A percentile compares a stretch with the other conserved stretches of the same genome.
Conservation (phyloP, 768 basidiomycete genomes). For the Pisolithus orientalis region DNA sequence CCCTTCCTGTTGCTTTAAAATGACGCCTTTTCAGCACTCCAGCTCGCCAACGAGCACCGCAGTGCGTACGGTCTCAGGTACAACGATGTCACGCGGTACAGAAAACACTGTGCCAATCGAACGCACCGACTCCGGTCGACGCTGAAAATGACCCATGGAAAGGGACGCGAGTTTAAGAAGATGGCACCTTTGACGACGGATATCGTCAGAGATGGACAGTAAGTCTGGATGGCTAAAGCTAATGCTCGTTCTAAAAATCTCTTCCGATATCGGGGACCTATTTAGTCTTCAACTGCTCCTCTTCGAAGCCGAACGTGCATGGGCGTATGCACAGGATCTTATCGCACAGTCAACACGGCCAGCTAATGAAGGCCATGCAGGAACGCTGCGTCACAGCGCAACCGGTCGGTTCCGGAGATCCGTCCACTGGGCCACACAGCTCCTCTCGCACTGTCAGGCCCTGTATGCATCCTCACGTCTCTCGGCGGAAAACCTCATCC, state of each 20-base stretch:
- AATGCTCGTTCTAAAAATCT: slow-evolving; percentile 7
- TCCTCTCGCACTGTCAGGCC: slow-evolving; percentile 66
- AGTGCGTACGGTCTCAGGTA: slow-evolving; percentile 88
- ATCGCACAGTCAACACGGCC: slow-evolving; percentile 44
- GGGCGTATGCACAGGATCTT: slow-evolving; percentile 85
- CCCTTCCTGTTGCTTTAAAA: slow-evolving; percentile 1
- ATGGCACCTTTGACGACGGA: slow-evolving; percentile 59
- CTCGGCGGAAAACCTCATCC: slow-evolving; percentile 52
- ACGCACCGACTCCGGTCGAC: slow-evolving; percentile 83
- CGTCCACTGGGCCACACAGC: slow-evolving; percentile 69
- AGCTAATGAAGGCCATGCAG: slow-evolving; percentile 44
- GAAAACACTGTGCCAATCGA: slow-evolving; percentile 89
- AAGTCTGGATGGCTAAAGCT: slow-evolving; percentile 24
- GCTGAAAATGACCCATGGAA: slow-evolving; percentile 82
- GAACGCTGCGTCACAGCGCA: slow-evolving; percentile 64
- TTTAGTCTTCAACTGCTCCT: slow-evolving; percentile 74
- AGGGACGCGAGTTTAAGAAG: slow-evolving; percentile 88
- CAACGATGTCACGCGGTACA: slow-evolving; percentile 84
- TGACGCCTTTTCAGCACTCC: slow-evolving; percentile 52
- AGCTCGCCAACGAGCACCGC: slow-evolving; percentile 82
- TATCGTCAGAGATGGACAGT: slow-evolving; percentile 84
- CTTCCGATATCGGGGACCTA: background rate
- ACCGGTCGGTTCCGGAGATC: slow-evolving; percentile 77
- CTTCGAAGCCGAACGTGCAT: slow-evolving; percentile 88
- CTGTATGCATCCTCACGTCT: slow-evolving; percentile 50